Base-by-base conservation (phyloP, 352 stramenopile genomes). In the Phytophthora sp. region DNA sequence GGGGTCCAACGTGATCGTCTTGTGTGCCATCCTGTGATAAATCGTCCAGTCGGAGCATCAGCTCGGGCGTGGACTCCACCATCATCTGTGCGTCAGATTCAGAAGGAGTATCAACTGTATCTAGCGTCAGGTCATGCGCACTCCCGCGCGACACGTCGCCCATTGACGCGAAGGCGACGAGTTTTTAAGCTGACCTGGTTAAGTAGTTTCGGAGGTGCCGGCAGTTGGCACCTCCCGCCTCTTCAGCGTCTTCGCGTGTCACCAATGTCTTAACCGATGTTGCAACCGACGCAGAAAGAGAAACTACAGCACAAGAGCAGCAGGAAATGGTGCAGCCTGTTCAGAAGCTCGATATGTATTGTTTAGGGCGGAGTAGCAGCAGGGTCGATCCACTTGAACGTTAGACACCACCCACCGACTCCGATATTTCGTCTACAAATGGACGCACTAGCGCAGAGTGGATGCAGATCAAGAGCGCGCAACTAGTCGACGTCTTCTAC, bases 401-500 rank as follows among this genome's bases (percentile, higher is more conserved):
- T 66, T 13, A 57, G 39, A 30, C 31, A 44, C 13, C 30, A 57
- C 56, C 26, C 11, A 8, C 62, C 35, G 18, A 26, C 55, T 49
- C 31, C 51, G n/a, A 47, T 49, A 26, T 47, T 60, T 57, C 33
- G 56, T 75, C 62, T 71, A 75, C 56, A 61, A 68, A 57, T 58
- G 54, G 63, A 54, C 24, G 57, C 51, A 53, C 41, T 47, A 44
- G 52, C 18, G 26, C 27, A 47, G 26, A 56, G 59, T 27, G 50
- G 49, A 33, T 72, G 64, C 44, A 56, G 41, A 56, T 44, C 56
- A 62, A 24, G 27, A 55, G 26, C 18, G 31, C 30, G 24, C 57
- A 21, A 29, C 60, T 93, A 93, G 68, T 93, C 84, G 51, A 93
- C 82, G 57, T 93, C 84, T 69, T 93, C 84, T 44, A 93, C 79